These are phyloP conservation scores for Vachellia pachyceras DNA, from an alignment of 306 rosid species.

Conservation along the genomic window DNA sequence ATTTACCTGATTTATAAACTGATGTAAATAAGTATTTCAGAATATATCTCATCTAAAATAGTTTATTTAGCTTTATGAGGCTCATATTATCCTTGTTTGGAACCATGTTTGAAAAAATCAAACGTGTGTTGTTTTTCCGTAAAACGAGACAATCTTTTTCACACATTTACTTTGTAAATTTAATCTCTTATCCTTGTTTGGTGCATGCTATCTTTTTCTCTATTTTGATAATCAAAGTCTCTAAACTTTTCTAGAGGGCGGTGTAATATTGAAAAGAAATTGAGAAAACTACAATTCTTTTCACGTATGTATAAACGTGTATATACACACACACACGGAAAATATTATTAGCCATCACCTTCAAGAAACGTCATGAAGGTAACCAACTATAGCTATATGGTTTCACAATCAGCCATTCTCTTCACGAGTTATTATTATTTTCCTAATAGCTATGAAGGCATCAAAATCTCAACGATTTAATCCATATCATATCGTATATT, in stretches of 20 bases:
- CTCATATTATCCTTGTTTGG: too few species aligned
- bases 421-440: background rate
- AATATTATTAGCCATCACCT: slow-evolving; percentile 41
- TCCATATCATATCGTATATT: slow-evolving; percentile 5
- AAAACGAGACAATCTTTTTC: too few species aligned
- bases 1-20: too few species aligned
- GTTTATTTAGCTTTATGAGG: too few species aligned
- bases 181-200: too few species aligned
- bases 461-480: slow-evolving; percentile 39
- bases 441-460: slow-evolving; percentile 12
- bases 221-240: background rate
- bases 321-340: background rate
- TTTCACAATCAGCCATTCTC: background rate
- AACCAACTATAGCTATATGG: too few species aligned
- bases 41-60: too few species aligned
- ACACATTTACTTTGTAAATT: too few species aligned
- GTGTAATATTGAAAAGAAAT: background rate
- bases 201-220: too few species aligned
- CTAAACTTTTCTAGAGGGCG: background rate
- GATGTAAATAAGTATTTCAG: too few species aligned
- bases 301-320: background rate
- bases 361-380: slow-evolving; percentile 49
- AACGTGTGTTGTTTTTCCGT: too few species aligned
- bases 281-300: background rate
- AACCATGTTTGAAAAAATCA: too few species aligned